These are phyloP conservation scores for Kluyveromyces nonfermentans DNA, from an alignment of 805 yeast genomes.

Conservation along the genomic window DNA sequence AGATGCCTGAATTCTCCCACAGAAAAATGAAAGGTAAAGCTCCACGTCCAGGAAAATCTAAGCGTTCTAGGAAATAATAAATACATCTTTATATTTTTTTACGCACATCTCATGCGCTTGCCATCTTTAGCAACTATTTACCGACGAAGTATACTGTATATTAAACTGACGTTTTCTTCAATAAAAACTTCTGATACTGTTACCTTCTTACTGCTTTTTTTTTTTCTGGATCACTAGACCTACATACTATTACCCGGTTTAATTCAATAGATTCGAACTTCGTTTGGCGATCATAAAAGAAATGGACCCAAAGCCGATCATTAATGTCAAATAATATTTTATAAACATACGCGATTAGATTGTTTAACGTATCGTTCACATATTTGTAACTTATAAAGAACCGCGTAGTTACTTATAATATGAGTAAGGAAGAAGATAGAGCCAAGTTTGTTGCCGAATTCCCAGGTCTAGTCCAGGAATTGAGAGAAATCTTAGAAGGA, in stretches of 20 bases:
- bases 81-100: no score
- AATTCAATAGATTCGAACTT: not conserved
- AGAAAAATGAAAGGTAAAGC: slow-evolving; percentile 44
- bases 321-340: no score
- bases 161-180: not conserved
- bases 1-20: slow-evolving; percentile 47
- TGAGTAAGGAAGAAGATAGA: slow-evolving; percentile 29
- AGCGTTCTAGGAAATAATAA: slow-evolving; percentile 32
- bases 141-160: not conserved
- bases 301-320: not conserved
- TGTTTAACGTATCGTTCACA: no score
- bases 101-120: not conserved
- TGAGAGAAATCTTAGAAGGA: slow-evolving; percentile 46
- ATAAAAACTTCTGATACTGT: no score
- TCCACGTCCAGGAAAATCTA: slow-evolving; percentile 47
- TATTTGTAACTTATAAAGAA: no score
- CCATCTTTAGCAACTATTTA: not conserved
- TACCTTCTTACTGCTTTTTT: no score
- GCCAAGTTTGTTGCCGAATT: slow-evolving; percentile 56
- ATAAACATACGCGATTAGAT: no score
- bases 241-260: not conserved
- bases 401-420: not conserved
- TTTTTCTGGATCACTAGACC: no score
- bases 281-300: not conserved
- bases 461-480: slow-evolving; percentile 69